Base-by-base conservation (phyloP, 345 rosid genomes). In the Populus simonii region DNA sequence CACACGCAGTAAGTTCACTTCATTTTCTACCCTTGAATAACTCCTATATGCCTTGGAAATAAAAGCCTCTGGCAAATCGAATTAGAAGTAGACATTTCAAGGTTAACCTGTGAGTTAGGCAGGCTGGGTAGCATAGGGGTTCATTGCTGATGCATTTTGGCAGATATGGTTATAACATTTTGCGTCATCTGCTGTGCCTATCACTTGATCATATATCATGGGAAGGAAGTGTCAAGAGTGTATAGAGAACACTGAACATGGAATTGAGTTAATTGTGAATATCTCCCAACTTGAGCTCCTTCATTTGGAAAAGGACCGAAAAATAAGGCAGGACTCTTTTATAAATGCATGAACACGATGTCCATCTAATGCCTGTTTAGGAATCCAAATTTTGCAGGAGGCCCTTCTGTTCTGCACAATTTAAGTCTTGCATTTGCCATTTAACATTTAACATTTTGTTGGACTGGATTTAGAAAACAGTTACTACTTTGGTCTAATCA, bases 1-100 rank as follows among this genome's bases (percentile, higher is more conserved):
- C 79, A 78, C 27, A 27, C 81, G 16, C 75, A 23, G 84, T 82
- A 55, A 51, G 84, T 68, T 73, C 16, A 59, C 33, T 9, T 29
- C 6, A 38, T n/a, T 18, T 39, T 57, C 29, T 36, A 27, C 33
- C 41, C 12, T 45, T 7, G 5, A 20, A 15, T 18, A 39, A 39
- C 12, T 9, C 22, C 61, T n/a, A 2, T 25, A 38, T 41, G 67
- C 61, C 23, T 6, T 31, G 33, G n/a, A 62, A 33, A 59, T 9
- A 2, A 12, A 47, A 10, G n/a, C 4, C 25, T 2, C 41, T 22
- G 47, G 59, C 10, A 74, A 43, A 27, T 41, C 20, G 41, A 17
- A 75, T 66, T 49, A 31, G 70, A 55, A n/a, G 66, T 13, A 33
- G 51, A 68, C 3, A 5, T 36, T 22, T 18, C 27, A 70, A 43